Evolutionary conservation across 2,329 filamentous ascomycete genomes (phyloP), one percentile per base, ranked within the genome.

Genomic region (Verticillium albo-atrum): DNA sequence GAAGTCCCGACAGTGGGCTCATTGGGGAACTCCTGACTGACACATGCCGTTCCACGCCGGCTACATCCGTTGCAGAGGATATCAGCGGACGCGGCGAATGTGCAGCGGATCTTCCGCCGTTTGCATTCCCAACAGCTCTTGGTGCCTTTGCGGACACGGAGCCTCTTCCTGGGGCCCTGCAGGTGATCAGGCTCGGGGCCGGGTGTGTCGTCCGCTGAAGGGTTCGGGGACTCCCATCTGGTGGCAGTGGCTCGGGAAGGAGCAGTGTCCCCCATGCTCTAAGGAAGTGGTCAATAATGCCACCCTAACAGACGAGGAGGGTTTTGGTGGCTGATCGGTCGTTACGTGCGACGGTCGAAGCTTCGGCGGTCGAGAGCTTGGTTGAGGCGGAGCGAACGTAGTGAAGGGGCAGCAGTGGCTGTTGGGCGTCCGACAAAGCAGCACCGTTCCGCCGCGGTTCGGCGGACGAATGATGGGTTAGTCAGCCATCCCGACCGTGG

Each of bases 41-140:
- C 65, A 58, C 82, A 83, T 42, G 64, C 62, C 0, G 73, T 71
- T 1, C 75, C 72, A 0, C 82, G 76, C 6, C 76, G 68, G 23
- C 71, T 68, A 62, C 82, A 86, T 2, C 73, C 75, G 30, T 75
- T 68, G 60, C 82, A 85, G 2, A 76, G 63, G 3, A 69, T 59
- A 5, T 77, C 74, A 3, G 70, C 64, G 4, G 73, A 66, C 3
- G 72, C 66, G 12, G 71, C 67, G 60, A 81, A 79, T 17, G 74
- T 76, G 65, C 83, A 86, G 2, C 75, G 72, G 5, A 79, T 74
- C 70, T 86, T 86, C 26, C 82, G 76, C 56, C 79, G 75, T 68
- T 82, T 82, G 74, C 83, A 86, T 63, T 84, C 82, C 82, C 82
- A 85, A 67, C 83, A 85, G 59, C 81, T 84, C 28, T 71, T 74